Evolutionary conservation across 768 basidiomycete genomes (phyloP), one percentile per base, ranked within the genome.

Genomic region (Pleurotus cornucopiae): DNA sequence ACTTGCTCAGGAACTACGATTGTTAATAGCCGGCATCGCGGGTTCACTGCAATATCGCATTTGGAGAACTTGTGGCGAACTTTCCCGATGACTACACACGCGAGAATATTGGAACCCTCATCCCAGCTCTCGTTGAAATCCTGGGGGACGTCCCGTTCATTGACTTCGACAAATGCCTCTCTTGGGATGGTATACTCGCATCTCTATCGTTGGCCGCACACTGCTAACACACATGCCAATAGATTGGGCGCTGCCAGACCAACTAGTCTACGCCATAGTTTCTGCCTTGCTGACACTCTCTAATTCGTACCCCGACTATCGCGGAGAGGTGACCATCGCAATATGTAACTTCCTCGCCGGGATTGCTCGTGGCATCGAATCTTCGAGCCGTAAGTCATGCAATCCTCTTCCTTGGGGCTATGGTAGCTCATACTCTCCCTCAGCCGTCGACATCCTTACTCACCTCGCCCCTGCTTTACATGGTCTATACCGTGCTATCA

Each of bases 181-280:
- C 85, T 4, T 94, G 92, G 92, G 79, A 84, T 62, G 89, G 91
- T 92, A 18, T 23, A 9, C 7, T 41, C 23, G 14, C 4, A 20
- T 20, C 11, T 12, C 41, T 38, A 5, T 49, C 5, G 34, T 59
- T 51, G 54, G 25, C 54, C 30, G 9, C 30, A 34, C 30, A 11
- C 30, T 11, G 30, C 30, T 34, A 11, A 60, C 23, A 54, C 44
- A 7, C 39, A 46, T 49, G 63, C 13, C 59, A 18, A n/a, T 57
- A 94, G 92, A 91, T 61, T 94, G 91, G 91, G 81, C 91, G 2
- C 76, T 91, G 30, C 86, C 93, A 38, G 90, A 95, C 69, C 89
- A 93, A 64, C 79, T 95, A 40, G 86, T 90, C 1, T 89, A 78
- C 64, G 85, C 88, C 1, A 91, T 86, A 3, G 79, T 91, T 20